Base-by-base conservation (phyloP, 768 basidiomycete genomes). In the Boletus patriciae region DNA sequence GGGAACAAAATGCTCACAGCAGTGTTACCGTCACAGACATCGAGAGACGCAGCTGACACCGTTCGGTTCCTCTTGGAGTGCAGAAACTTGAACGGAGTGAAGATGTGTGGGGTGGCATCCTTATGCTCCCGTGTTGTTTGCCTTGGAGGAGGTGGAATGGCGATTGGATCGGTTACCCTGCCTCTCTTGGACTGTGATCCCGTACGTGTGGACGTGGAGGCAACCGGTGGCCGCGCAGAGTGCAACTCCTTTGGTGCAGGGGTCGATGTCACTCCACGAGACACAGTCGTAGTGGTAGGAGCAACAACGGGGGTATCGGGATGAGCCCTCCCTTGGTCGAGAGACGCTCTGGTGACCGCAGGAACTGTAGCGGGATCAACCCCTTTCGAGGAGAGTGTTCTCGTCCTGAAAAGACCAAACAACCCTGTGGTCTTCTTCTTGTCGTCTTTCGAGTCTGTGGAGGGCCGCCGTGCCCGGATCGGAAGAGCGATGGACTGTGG, bases 21-120 rank as follows among this genome's bases (percentile, higher is more conserved):
- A 52, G 88, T 90, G 31, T 72, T 73, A 37, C 90, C 90, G 64
- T 91, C 84, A 62, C 84, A 80, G 25, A 88, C 90, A 67, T 92
- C 90, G 33, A 88, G 76, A 41, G 90, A 92, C 34, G 84, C 85
- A 37, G 82, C 79, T 16, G 90, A 92, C 41, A 92, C 76, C 8
- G 86, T 85, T 33, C 85, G 82, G 67, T 85, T 78, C 63, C 82
- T 78, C 65, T 81, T 85, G 38, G 76, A 77, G 44, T 70, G 58
- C 68, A 89, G 61, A 63, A 88, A 79, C 43, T 83, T 82, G 70
- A 89, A 87, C 1, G 87, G 82, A 18, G 80, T 80, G 62, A 85
- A 84, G 21, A 83, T 76, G 51, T 78, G 81, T 33, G 79, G 70
- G 19, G 72, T 74, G 11, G 75, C 65, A 55, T 76, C 76, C 52